A percentile compares a stretch with the other conserved stretches of the same genome.
Evolutionary conservation across 805 yeast species (phyloP).

Genomic region (Candida fluviatilis): DNA sequence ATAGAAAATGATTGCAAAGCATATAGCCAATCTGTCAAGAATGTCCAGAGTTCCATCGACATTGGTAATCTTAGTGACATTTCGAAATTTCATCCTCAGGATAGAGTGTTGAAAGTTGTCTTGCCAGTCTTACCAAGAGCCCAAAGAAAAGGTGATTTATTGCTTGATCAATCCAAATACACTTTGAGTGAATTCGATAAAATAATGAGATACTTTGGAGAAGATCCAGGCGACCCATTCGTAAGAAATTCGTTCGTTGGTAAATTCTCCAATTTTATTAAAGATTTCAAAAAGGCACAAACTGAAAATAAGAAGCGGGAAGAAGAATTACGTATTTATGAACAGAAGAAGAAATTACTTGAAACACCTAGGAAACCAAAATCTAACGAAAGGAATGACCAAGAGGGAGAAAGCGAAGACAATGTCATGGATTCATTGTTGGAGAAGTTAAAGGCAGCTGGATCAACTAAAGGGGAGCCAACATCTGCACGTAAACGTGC

Average conservation of each 20-base stretch:
- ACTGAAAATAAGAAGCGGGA: conserved; percentile 62
- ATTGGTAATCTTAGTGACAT: conserved; percentile 64
- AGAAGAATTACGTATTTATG: conserved; percentile 66
- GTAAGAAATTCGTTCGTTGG: conserved; percentile 58
- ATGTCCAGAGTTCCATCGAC: conserved; percentile 51
- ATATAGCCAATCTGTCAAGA: conserved; percentile 45
- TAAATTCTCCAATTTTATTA: conserved; percentile 56
- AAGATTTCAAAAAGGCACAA: conserved; percentile 61
- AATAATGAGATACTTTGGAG: conserved; percentile 70
- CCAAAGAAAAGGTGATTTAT: conserved; percentile 44
- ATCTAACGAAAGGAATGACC: conserved; percentile 15
- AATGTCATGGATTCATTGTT: conserved; percentile 80
- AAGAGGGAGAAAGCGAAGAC: conserved; percentile 28
- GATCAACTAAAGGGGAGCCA: conserved; percentile 72
- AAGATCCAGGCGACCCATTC: conserved; percentile 52
- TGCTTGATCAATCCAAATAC: conserved; percentile 46
- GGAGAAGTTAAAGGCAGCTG: conserved; percentile 83
- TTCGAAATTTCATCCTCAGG: conserved; percentile 62
- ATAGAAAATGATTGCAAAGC: conserved; percentile 57
- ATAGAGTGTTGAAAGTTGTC: conserved; percentile 52
- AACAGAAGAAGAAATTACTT: conserved; percentile 64
- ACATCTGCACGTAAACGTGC: conserved; percentile 80
- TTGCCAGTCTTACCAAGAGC: conserved; percentile 54
- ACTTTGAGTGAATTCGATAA: conserved; percentile 52
- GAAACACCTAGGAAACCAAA: conserved; percentile 36